These are phyloP conservation scores for Botrytis byssoidea DNA, from an alignment of 2,329 filamentous ascomycete genomes.

Conservation along the genomic window DNA sequence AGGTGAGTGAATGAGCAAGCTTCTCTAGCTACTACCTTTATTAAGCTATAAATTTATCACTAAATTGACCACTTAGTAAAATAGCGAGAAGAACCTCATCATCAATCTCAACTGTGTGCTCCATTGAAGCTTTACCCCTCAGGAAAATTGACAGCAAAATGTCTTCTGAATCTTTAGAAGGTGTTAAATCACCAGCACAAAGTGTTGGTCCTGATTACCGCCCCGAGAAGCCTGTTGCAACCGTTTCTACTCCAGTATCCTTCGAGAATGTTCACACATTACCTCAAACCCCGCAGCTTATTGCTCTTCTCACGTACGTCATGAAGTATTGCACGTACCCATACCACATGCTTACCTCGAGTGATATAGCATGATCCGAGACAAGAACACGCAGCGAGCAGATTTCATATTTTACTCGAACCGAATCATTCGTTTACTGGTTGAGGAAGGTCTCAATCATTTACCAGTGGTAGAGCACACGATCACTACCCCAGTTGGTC, in stretches of 20 bases:
- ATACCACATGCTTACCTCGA: constrained; percentile 19
- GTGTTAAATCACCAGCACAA: constrained; percentile 42
- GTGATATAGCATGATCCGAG: constrained; percentile 79
- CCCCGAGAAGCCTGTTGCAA: constrained; percentile 77
- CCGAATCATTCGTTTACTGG: constrained; percentile 91
- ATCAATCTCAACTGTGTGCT: not conserved
- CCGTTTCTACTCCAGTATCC: constrained; percentile 77
- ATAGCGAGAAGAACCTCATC: constrained; percentile 8
- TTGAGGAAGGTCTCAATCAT: constrained; percentile 97
- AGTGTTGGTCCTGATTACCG: constrained; percentile 79
- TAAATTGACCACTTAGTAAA: not conserved
- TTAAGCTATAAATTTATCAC: not conserved
- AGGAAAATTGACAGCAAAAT: constrained; percentile 2
- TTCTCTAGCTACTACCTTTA: not conserved
- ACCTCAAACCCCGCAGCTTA: constrained; percentile 91
- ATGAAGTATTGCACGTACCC: not conserved
- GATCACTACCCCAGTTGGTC: constrained; percentile 87
- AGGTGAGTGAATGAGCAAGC: constrained; percentile 15
- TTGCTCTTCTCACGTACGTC: constrained; percentile 91
- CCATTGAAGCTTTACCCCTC: not conserved
- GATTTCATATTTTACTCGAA: constrained; percentile 99
- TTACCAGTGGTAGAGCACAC: constrained; percentile 85
- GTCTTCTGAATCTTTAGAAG: constrained; percentile 8
- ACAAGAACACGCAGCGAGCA: constrained; percentile 82
- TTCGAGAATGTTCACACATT: constrained; percentile 89